These are phyloP conservation scores for Zostera marina DNA, from an alignment of 116 monocot species.

Conservation along the genomic window DNA sequence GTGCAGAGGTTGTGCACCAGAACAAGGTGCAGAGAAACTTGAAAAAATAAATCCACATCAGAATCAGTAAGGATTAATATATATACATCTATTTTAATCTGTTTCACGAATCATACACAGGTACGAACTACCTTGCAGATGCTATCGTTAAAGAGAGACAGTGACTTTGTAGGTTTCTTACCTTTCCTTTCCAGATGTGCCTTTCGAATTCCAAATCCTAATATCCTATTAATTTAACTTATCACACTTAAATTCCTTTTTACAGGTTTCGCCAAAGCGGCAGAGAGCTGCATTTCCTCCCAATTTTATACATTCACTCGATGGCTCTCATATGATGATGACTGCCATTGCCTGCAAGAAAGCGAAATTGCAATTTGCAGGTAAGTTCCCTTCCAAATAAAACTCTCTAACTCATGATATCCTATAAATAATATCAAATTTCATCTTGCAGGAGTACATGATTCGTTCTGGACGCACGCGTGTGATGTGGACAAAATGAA, in stretches of 20 bases:
- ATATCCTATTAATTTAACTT: neutral
- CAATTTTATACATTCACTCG: slow-evolving; percentile 90
- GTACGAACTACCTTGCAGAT: slow-evolving; percentile 72
- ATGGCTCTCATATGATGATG: slow-evolving; percentile 99
- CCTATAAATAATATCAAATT: too few species aligned
- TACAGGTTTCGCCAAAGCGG: slow-evolving; percentile 54
- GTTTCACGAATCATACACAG: slow-evolving; percentile 15
- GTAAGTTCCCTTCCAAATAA: slow-evolving; percentile 11
- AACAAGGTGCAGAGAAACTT: too few species aligned
- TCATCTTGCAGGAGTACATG: slow-evolving; percentile 55
- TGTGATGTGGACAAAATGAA: slow-evolving; percentile 84
- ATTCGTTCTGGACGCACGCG: slow-evolving; percentile 91
- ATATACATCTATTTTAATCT: neutral
- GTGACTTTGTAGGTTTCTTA: slow-evolving; percentile 26
- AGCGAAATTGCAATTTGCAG: slow-evolving; percentile 69
- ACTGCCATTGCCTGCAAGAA: slow-evolving; percentile 74
- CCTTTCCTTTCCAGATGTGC: neutral
- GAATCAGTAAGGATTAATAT: neutral
- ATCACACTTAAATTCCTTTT: neutral
- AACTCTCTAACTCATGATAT: neutral
- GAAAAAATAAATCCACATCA: too few species aligned
- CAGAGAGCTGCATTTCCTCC: slow-evolving; percentile 85
- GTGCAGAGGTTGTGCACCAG: too few species aligned
- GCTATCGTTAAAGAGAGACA: slow-evolving; percentile 47
- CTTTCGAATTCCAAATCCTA: neutral